A percentile compares a stretch with the other conserved stretches of the same genome.
These are phyloP conservation scores for Tolypocladium nubicola DNA, from an alignment of 2,329 filamentous ascomycete genomes.

Conservation along the genomic window DNA sequence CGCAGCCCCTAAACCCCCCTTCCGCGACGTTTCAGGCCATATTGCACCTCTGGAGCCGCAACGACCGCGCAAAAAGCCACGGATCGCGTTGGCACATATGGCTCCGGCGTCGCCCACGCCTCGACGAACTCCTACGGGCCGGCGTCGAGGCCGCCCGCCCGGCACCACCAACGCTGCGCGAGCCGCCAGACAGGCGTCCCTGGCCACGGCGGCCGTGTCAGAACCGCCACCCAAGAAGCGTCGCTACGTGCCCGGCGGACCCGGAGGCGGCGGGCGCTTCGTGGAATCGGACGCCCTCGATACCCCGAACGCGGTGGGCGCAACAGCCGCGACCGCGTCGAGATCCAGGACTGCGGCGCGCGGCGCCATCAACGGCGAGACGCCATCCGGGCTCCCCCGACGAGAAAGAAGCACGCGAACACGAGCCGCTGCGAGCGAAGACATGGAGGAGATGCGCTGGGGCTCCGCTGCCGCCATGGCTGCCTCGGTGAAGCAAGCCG, in stretches of 20 bases:
- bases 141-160: constrained; percentile 36
- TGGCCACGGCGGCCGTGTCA: constrained; percentile 23
- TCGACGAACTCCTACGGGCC: constrained; percentile 28
- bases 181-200: constrained; percentile 25
- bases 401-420: constrained; percentile 47
- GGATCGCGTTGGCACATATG: constrained; percentile 11
- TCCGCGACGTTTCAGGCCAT: background rate
- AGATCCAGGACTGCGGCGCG: constrained; percentile 39
- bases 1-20: constrained; percentile 14
- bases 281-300: constrained; percentile 61
- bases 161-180: constrained; percentile 31
- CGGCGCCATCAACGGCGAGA: constrained; percentile 26
- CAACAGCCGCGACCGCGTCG: constrained; percentile 31
- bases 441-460: constrained; percentile 57
- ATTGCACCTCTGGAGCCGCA: background rate
- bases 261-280: constrained; percentile 77
- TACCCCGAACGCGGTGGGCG: constrained; percentile 30
- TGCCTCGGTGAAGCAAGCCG: constrained; percentile 77
- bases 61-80: background rate
- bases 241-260: constrained; percentile 76
- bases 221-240: constrained; percentile 61
- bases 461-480: constrained; percentile 84
- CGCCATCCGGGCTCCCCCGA: constrained; percentile 36
- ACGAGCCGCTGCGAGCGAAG: constrained; percentile 39
- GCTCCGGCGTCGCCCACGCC: constrained; percentile 26